Percentiles rank a stretch among this genome's conserved stretches.
These are phyloP conservation scores for Psilocybe sp. DNA, from an alignment of 768 basidiomycete genomes.

Conservation along the genomic window DNA sequence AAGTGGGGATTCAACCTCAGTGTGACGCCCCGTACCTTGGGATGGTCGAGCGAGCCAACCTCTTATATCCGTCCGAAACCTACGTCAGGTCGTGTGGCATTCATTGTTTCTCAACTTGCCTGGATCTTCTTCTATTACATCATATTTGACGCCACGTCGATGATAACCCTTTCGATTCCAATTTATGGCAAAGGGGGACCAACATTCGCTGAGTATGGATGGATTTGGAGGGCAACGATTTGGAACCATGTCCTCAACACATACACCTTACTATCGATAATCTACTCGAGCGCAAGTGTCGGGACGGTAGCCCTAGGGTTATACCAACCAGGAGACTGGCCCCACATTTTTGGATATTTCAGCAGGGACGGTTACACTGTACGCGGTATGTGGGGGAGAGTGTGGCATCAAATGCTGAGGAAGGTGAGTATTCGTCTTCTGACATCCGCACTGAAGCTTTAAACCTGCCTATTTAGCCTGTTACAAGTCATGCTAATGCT, in stretches of 20 bases:
- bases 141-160: background rate
- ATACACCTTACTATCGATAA: background rate
- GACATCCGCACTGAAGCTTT: background rate
- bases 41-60: background rate
- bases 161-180: too few relatives aligned
- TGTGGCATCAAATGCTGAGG: conserved; percentile 37
- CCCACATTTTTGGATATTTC: conserved; percentile 39
- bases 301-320: conserved; percentile 20
- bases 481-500: conserved; percentile 24
- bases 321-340: conserved; percentile 36
- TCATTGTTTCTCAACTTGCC: conserved; percentile 6
- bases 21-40: too few relatives aligned
- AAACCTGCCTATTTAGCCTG: conserved; percentile 14
- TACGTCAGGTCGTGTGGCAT: background rate
- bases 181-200: too few relatives aligned
- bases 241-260: too few relatives aligned
- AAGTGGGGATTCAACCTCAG: too few relatives aligned
- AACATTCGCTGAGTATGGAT: too few relatives aligned
- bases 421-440: conserved; percentile 21
- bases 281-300: conserved; percentile 12
- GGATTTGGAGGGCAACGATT: too few relatives aligned
- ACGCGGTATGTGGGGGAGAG: conserved; percentile 40
- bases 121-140: background rate
- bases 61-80: background rate
- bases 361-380: conserved; percentile 7